Conservation (phyloP, 106 monocot species). For the Dendrobium nobile region DNA sequence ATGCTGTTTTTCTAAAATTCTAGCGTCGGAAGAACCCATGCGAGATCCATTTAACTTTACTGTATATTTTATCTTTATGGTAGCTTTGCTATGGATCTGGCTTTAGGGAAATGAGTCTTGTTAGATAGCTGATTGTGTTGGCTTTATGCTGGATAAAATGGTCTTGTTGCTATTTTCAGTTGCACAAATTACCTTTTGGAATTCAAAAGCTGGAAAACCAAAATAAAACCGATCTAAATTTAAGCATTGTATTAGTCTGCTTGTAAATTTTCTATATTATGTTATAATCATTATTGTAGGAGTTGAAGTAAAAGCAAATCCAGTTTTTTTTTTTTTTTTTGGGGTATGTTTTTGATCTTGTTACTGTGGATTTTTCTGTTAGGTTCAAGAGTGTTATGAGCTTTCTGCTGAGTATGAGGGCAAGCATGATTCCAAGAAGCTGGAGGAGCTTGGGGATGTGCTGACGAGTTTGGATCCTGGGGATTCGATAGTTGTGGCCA, state of each 20-base stretch:
- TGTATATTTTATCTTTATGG: background rate
- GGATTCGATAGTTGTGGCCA: slow-evolving; percentile 61
- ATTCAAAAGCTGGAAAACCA: background rate
- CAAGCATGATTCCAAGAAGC: slow-evolving; percentile 37
- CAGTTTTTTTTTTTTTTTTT: too few relatives aligned
- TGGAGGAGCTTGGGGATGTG: slow-evolving; percentile 60
- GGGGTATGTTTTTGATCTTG: slow-evolving; percentile 1
- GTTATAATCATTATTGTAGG: background rate
- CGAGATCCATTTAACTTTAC: background rate
- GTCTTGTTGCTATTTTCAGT: background rate
- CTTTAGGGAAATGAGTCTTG: background rate
- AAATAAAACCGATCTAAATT: background rate
- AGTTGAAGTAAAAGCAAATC: background rate
- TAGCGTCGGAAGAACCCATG: background rate
- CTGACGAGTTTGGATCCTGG: slow-evolving; percentile 64
- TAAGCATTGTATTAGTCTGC: background rate
- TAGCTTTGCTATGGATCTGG: background rate
- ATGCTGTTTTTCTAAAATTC: background rate
- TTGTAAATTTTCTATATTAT: background rate
- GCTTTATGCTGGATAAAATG: background rate
- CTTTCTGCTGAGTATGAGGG: slow-evolving; percentile 60
- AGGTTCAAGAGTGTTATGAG: slow-evolving; percentile 80
- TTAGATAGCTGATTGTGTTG: background rate
- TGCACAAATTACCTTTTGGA: background rate
- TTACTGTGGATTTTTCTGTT: background rate